Evolutionary conservation across 805 yeast genomes (phyloP).

Genomic region (Nakazawaea anatomiae): DNA sequence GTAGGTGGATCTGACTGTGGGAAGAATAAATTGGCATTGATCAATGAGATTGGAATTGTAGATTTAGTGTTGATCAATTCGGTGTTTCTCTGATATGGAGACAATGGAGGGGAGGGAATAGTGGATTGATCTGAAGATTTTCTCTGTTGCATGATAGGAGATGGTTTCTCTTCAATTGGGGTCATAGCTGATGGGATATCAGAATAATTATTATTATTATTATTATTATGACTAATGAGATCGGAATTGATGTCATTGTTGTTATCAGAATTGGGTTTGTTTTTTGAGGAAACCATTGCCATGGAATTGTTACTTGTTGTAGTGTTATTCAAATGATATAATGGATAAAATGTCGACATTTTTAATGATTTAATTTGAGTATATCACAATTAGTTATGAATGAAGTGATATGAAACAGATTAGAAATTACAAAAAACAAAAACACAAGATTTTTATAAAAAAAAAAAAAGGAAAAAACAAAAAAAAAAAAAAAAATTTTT

Average conservation of each 20-base stretch:
- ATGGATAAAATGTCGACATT: background rate
- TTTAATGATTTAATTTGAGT: too few species aligned
- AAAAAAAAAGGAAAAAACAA: background rate
- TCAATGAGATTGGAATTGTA: constrained; percentile 17
- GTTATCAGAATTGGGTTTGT: background rate
- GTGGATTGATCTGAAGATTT: constrained; percentile 14
- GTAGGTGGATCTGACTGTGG: background rate
- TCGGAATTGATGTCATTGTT: background rate
- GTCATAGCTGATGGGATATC: background rate
- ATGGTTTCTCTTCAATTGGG: constrained; percentile 6
- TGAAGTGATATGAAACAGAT: background rate
- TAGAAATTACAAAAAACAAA: too few species aligned
- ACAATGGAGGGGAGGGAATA: constrained; percentile 32
- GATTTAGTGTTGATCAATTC: constrained; percentile 21
- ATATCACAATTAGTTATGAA: too few species aligned
- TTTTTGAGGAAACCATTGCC: background rate
- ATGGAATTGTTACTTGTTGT: background rate
- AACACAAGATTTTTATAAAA: too few species aligned
- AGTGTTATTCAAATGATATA: background rate
- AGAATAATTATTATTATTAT: background rate
- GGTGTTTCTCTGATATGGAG: constrained; percentile 26
- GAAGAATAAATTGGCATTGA: background rate
- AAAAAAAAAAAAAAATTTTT: background rate
- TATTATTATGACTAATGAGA: background rate
- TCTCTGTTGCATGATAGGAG: background rate